phyloP scores from a whole-genome alignment of 164 flowering plant genomes.

The Hamamelis virginiana region DNA sequence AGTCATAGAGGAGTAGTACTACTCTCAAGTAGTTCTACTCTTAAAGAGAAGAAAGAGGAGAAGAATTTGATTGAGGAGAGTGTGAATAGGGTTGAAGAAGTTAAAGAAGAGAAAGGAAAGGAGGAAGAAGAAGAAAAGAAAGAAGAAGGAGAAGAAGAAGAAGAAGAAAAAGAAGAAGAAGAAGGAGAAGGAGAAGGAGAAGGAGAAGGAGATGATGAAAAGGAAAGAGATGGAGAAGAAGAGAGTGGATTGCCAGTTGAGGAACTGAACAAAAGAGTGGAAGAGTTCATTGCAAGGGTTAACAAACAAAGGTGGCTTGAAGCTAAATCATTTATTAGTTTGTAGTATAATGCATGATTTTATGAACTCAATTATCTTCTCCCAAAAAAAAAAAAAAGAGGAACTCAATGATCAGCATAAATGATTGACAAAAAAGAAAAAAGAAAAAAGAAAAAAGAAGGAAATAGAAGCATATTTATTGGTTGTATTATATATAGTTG shows the following conservation, averaged over 20 bases:
- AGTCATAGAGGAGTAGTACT: neutral
- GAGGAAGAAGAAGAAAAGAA: neutral
- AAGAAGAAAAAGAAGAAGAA: neutral
- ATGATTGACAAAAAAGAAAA: neutral
- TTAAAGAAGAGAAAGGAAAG: neutral
- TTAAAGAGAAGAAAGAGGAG: conserved; percentile 6
- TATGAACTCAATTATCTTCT: neutral
- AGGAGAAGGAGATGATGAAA: neutral
- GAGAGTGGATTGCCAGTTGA: conserved; percentile 14
- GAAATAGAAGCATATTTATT: too few species aligned
- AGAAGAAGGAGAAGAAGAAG: neutral
- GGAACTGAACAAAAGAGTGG: conserved; percentile 27
- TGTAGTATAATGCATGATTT: neutral
- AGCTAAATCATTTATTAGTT: neutral
- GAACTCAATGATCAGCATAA: neutral
- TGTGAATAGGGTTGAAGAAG: neutral
- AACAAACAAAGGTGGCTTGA: conserved; percentile 33
- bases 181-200: conserved; percentile 5
- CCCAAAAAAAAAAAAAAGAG: neutral
- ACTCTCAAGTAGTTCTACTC: too few species aligned
- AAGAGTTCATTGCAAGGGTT: conserved; percentile 31
- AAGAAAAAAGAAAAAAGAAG: too few species aligned
- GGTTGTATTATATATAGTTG: too few species aligned
- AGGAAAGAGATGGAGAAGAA: conserved; percentile 1
- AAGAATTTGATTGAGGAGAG: neutral